Percentiles rank a stretch among this genome's conserved stretches.
phyloP scores from a whole-genome alignment of 1,284 basidiomycete species.

The Austroboletus niveus region DNA sequence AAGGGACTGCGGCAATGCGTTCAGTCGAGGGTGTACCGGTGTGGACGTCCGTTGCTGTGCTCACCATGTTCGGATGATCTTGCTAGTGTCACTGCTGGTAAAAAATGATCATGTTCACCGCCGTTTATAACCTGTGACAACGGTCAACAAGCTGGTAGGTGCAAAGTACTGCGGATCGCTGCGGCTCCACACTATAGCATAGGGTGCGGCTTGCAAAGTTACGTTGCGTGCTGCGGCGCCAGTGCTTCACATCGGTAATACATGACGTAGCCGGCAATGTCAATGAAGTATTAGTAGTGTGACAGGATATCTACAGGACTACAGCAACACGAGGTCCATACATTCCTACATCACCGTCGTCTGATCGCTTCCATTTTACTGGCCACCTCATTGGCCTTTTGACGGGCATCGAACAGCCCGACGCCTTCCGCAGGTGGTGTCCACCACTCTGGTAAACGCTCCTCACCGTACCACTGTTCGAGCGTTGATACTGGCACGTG shows the following conservation, averaged over 20 bases:
- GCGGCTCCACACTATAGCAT: slow-evolving; percentile 8
- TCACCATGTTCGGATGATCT: slow-evolving; percentile 15
- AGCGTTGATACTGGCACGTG: slow-evolving; percentile 37
- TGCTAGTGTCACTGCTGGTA: slow-evolving; percentile 10
- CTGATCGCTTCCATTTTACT: slow-evolving; percentile 29
- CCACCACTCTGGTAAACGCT: slow-evolving; percentile 56
- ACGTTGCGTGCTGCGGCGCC: slow-evolving; percentile 9
- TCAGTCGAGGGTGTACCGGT: not conserved
- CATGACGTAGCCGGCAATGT: no score
- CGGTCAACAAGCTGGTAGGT: not conserved
- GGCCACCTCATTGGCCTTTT: slow-evolving; percentile 26
- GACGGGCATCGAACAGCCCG: slow-evolving; percentile 24
- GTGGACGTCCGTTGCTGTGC: not conserved
- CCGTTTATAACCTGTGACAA: not conserved
- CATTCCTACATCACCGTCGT: slow-evolving; percentile 1
- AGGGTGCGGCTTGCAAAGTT: not conserved
- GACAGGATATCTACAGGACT: slow-evolving; percentile 11
- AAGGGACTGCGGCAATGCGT: slow-evolving; percentile 43
- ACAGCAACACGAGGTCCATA: not conserved
- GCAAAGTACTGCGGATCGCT: not conserved
- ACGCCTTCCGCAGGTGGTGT: slow-evolving; percentile 17
- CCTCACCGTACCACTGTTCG: slow-evolving; percentile 49
- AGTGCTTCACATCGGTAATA: no score
- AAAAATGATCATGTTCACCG: not conserved
- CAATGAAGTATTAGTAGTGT: no score